Base-by-base conservation (phyloP, 176 grass and related monocot species). In the Urochloa ruziziensis region DNA sequence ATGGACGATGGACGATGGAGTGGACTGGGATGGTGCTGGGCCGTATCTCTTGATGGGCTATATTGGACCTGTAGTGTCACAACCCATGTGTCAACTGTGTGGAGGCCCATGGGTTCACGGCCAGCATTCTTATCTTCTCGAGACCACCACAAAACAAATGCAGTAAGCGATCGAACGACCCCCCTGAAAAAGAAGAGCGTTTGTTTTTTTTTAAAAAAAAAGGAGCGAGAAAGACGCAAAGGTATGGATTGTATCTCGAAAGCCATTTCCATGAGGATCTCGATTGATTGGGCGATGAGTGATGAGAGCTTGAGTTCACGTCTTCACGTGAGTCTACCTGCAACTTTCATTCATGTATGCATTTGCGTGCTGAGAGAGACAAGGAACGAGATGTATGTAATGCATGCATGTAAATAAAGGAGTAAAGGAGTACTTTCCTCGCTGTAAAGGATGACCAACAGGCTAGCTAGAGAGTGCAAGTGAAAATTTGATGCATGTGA, bases 311-410 rank as follows among this genome's bases (percentile, higher is more conserved):
- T 10, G 10, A 44, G 2, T 10, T 10, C 32, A 35, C 19, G 15
- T 23, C 34, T 67, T 40, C 65, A 68, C 66, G 65, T n/a, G 21
- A 39, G 64, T 3, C n/a, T n/a, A n/a, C n/a, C 43, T 48, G 12
- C 14, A 48, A 9, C 63, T 39, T n/a, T n/a, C n/a, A n/a, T n/a
- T n/a, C n/a, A n/a, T n/a, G n/a, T n/a, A n/a, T n/a, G 37, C 68
- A 29, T 71, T 44, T 71, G 68, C 68, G 68, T 71, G 68, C 40
- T 71, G 1, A 47, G 68, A 29, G 68, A 71, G 67, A 47, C 39
- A 44, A 70, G 36, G 36, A 70, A 28, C 21, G 39, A 70, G 40
- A 10, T 15, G 0, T 70, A 37, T 69, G 12, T 24, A 17, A 44
- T 11, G 11, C 13, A 13, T 47, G 44, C 18, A 16, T 49, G 47